Evolutionary conservation across 805 yeast species (phyloP).

Genomic region (Ogataea pilisensis): DNA sequence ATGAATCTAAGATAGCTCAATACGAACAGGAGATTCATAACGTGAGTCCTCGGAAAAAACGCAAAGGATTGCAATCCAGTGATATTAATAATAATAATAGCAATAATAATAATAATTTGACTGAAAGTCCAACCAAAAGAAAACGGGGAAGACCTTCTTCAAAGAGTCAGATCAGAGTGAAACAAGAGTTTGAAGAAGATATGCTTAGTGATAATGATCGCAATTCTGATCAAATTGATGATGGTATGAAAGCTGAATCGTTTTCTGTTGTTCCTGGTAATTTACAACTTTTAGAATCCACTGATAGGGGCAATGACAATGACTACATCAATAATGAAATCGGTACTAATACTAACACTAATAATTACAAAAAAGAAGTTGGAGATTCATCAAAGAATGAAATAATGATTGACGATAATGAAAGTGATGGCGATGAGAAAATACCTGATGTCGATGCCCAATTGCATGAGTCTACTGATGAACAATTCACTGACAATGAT

Average conservation of each 20-base stretch:
- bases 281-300: no score
- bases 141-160: background rate
- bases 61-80: background rate
- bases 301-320: no score
- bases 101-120: background rate
- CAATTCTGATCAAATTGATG: no score
- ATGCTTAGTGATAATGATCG: no score
- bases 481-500: background rate
- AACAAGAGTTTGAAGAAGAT: background rate
- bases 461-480: background rate
- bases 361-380: no score
- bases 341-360: no score
- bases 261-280: no score
- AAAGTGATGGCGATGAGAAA: background rate
- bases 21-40: conserved; percentile 14
- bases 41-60: conserved; percentile 18
- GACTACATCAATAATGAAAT: no score
- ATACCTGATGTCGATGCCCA: no score
- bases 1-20: conserved; percentile 7
- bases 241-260: background rate
- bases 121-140: background rate
- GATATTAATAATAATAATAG: no score
- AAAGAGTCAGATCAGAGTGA: background rate
- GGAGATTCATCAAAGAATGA: conserved; percentile 2
- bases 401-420: background rate